Base-by-base conservation (phyloP, 148 eudicot genomes). In the Silene conica region DNA sequence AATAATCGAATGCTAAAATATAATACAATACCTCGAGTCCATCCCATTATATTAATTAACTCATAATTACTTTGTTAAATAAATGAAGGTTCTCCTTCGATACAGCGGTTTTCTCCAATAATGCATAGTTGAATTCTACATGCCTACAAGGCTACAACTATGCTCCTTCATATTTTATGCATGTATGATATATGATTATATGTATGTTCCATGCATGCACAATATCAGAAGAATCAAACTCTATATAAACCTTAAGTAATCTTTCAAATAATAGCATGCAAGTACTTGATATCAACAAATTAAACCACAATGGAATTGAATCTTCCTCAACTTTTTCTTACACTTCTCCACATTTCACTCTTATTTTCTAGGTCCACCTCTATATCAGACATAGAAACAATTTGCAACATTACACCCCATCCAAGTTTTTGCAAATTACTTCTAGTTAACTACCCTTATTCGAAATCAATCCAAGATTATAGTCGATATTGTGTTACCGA, bases 401-500 rank as follows among this genome's bases (percentile, higher is more conserved):
- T 69, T 16, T 82, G 85, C 69, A 73, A 65, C 72, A 46, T 21
- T 14, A 83, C 85, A 6, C 82, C 74, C 4, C 60, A 54, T 46
- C 75, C 85, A 15, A 54, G 6, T n/a, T 83, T 76, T 50, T 83
- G 82, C 76, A 69, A 8, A 31, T 76, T 82, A 19, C 31, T 83
- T 4, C 60, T 71, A 15, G 6, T 12, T 2, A 58, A 28, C 16
- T 23, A 60, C 3, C 50, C 43, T 12, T 34, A 28, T 13, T 26
- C 70, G 0, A 75, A 58, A 31, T 52, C 78, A 11, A 31, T 58
- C 16, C 69, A 77, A n/a, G 78, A 81, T 63, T 46, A 69, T 70
- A 59, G 63, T 55, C 74, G 69, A 8, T 69, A 61, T 57, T 80
- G 75, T 60, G 13, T 83, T 5, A 20, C 10, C 16, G 74, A 62